A percentile compares a stretch with the other conserved stretches of the same genome.
phyloP scores from a whole-genome alignment of 2,329 filamentous ascomycete genomes.

The Parafenestella ontariensis region DNA sequence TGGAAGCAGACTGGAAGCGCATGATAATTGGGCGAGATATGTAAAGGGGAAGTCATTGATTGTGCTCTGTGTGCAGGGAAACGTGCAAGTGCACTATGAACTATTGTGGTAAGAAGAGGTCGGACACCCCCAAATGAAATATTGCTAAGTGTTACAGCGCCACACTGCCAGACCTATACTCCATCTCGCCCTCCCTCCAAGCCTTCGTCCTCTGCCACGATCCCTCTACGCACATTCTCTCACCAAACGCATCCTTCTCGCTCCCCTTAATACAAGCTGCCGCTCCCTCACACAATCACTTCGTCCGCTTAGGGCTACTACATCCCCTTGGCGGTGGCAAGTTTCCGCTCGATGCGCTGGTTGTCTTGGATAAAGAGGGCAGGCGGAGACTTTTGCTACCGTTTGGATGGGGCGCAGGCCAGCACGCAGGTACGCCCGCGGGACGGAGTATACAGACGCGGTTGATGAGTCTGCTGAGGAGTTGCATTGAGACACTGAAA shows the following conservation, averaged over 20 bases:
- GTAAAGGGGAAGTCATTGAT: slow-evolving; percentile 23
- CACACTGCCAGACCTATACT: slow-evolving; percentile 38
- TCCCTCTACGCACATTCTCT: slow-evolving; percentile 37
- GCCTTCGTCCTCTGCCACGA: slow-evolving; percentile 45
- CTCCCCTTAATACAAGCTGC: slow-evolving; percentile 44
- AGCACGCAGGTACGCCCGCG: slow-evolving; percentile 40
- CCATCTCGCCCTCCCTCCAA: slow-evolving; percentile 41
- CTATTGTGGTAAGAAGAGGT: slow-evolving; percentile 38
- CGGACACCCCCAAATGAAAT: not conserved
- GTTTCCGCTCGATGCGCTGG: slow-evolving; percentile 53
- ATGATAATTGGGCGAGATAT: slow-evolving; percentile 38
- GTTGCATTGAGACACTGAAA: slow-evolving; percentile 35
- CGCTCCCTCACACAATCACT: slow-evolving; percentile 44
- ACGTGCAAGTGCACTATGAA: slow-evolving; percentile 44
- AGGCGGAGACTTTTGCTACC: slow-evolving; percentile 52
- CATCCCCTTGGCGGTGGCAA: slow-evolving; percentile 55
- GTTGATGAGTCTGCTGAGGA: slow-evolving; percentile 37
- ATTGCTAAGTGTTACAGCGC: slow-evolving; percentile 23
- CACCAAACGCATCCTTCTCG: slow-evolving; percentile 31
- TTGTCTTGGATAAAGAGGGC: slow-evolving; percentile 49
- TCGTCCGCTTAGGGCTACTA: slow-evolving; percentile 51
- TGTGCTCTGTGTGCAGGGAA: slow-evolving; percentile 46
- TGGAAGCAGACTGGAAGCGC: slow-evolving; percentile 25
- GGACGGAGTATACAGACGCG: slow-evolving; percentile 38
- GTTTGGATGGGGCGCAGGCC: slow-evolving; percentile 54